Evolutionary conservation across 345 rosid species (phyloP).

Genomic region (Melastoma malabathricum): DNA sequence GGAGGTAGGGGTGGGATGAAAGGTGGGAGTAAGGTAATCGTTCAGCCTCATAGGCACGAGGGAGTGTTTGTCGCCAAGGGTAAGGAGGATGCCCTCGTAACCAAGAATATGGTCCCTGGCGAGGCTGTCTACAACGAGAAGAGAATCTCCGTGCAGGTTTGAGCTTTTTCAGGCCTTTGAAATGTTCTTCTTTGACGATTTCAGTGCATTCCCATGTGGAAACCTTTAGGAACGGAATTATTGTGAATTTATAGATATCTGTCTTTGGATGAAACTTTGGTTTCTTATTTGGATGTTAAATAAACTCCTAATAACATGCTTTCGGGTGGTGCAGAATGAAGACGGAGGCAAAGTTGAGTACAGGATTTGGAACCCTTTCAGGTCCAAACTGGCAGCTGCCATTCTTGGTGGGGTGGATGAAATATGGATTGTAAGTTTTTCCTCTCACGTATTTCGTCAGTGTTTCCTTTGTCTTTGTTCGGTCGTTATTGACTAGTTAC

Average conservation of each 20-base stretch:
- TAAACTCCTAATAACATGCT: too few species aligned
- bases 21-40: constrained; percentile 75
- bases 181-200: not conserved
- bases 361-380: constrained; percentile 95
- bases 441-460: not conserved
- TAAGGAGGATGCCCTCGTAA: constrained; percentile 84
- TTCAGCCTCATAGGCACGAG: constrained; percentile 81
- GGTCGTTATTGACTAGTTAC: not conserved
- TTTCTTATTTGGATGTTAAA: too few species aligned
- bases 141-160: constrained; percentile 77
- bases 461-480: not conserved
- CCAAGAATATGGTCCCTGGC: constrained; percentile 83
- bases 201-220: too few species aligned
- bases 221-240: not conserved
- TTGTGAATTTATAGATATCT: not conserved
- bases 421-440: constrained; percentile 68
- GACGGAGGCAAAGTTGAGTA: constrained; percentile 91
- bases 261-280: too few species aligned
- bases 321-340: constrained; percentile 26
- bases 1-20: constrained; percentile 69
- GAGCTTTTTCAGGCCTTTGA: too few species aligned
- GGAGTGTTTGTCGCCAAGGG: constrained; percentile 89
- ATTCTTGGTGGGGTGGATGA: constrained; percentile 97
- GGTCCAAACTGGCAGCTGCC: constrained; percentile 94
- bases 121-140: constrained; percentile 95